phyloP scores from a whole-genome alignment of 2,329 filamentous ascomycete species.

The Daldinia sp. region DNA sequence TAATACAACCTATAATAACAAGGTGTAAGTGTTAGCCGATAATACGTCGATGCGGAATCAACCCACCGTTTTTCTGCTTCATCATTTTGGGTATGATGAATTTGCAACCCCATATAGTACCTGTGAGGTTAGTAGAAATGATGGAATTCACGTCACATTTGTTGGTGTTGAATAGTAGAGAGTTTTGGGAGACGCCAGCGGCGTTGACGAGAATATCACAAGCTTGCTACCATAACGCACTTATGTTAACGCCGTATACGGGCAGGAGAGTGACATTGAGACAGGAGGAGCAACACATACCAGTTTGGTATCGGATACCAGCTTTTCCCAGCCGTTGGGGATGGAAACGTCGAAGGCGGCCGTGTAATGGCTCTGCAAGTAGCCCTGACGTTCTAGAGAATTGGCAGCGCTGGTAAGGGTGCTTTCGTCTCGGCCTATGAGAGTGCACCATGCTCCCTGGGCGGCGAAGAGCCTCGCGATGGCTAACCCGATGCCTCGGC shows the following conservation, averaged over 20 bases:
- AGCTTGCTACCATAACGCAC: slow-evolving; percentile 33
- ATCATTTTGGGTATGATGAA: slow-evolving; percentile 63
- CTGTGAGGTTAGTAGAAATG: slow-evolving; percentile 76
- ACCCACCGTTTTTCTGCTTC: slow-evolving; percentile 50
- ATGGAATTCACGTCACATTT: slow-evolving; percentile 66
- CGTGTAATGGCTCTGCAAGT: slow-evolving; percentile 24
- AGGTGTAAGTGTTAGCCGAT: background rate
- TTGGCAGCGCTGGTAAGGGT: slow-evolving; percentile 58
- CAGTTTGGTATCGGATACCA: slow-evolving; percentile 16
- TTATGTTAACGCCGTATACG: background rate
- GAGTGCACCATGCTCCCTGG: slow-evolving; percentile 69
- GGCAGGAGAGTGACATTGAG: too few relatives aligned
- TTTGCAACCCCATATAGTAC: slow-evolving; percentile 73
- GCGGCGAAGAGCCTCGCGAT: slow-evolving; percentile 75
- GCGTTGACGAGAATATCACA: slow-evolving; percentile 79
- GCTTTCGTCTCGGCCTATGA: slow-evolving; percentile 69
- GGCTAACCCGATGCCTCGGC: slow-evolving; percentile 76
- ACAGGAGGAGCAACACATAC: slow-evolving; percentile 21
- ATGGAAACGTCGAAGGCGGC: slow-evolving; percentile 44
- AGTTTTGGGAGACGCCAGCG: slow-evolving; percentile 77
- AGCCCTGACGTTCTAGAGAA: slow-evolving; percentile 46
- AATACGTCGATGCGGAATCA: background rate
- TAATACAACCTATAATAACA: slow-evolving; percentile 70
- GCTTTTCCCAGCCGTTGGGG: slow-evolving; percentile 36
- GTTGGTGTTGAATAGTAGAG: slow-evolving; percentile 69